Base-by-base conservation (phyloP, 345 rosid species). In the Heritiera littoralis region DNA sequence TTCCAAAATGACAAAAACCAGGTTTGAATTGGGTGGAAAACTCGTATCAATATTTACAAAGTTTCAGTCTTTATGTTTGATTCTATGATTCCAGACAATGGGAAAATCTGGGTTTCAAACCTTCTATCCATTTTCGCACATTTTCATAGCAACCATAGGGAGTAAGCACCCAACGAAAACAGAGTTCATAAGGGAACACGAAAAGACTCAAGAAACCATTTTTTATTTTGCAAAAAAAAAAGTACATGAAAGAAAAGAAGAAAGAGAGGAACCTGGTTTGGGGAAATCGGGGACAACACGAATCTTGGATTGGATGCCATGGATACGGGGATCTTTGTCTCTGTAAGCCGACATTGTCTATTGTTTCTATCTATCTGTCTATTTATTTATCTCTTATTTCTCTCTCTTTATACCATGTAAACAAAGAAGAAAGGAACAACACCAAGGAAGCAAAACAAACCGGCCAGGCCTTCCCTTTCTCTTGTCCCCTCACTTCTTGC, bases 251-350 rank as follows among this genome's bases (percentile, higher is more conserved):
- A 59, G 7, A 8, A 40, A 28, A 54, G 7, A 63, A 60, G 32
- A 11, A 46, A 45, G 75, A 58, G 45, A 59, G 17, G 45, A 51
- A 93, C 97, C 97, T 88, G 87, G 87, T 83, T 93, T 90, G 69
- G 97, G 97, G 76, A 93, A 93, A 89, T 93, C 60, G 54, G 97
- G 97, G 84, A 93, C 94, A 74, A 93, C 97, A 41, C 97, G 95
- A 84, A 93, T 93, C 90, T 82, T 88, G 76, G 86, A 83, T 83
- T 93, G 87, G 85, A 93, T 91, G 81, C 85, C 93, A 46, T 82
- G 82, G 83, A 93, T 87, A 80, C 97, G 94, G 84, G 97, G 90
- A 83, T 92, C 97, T 72, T 89, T 80, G 60, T 79, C 85, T 82
- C 78, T 87, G 86, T n/a, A 82, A 82, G 76, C 90, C 79, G 95